A percentile compares a stretch with the other conserved stretches of the same genome.
Conservation (phyloP, 208 protist species). For the Borovskyia barvae region DNA sequence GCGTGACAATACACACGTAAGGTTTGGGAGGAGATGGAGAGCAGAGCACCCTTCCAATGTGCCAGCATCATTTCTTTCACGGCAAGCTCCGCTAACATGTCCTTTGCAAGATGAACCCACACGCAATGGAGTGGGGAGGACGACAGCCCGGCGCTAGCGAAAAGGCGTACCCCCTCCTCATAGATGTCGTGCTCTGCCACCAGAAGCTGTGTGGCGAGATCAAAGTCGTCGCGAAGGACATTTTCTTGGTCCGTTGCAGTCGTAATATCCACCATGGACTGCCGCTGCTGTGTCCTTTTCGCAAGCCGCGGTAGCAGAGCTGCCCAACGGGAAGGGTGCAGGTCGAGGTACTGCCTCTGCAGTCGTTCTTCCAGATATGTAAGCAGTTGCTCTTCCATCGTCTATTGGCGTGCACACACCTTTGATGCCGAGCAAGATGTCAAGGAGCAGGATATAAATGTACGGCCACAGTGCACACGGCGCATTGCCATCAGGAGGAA, state of each 20-base stretch:
- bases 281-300: conserved; percentile 44
- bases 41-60: conserved; percentile 31
- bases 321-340: conserved; percentile 55
- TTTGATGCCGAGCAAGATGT: too few species aligned
- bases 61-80: conserved; percentile 45
- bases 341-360: conserved; percentile 35
- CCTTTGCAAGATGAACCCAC: conserved; percentile 27
- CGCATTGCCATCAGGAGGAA: too few species aligned
- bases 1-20: conserved; percentile 64
- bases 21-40: conserved; percentile 39
- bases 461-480: too few species aligned
- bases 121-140: not conserved
- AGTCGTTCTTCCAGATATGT: conserved; percentile 28
- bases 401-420: too few species aligned
- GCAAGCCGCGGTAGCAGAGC: conserved; percentile 42
- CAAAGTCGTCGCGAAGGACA: conserved; percentile 35
- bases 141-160: not conserved
- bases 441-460: too few species aligned
- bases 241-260: not conserved
- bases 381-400: conserved; percentile 13
- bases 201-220: conserved; percentile 33
- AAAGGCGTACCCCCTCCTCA: conserved; percentile 14
- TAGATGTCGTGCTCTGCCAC: conserved; percentile 51
- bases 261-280: conserved; percentile 20
- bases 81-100: conserved; percentile 37